A percentile compares a stretch with the other conserved stretches of the same genome.
Conservation (phyloP, 179 eudicot genomes). For the Heliamphora pulchella region DNA sequence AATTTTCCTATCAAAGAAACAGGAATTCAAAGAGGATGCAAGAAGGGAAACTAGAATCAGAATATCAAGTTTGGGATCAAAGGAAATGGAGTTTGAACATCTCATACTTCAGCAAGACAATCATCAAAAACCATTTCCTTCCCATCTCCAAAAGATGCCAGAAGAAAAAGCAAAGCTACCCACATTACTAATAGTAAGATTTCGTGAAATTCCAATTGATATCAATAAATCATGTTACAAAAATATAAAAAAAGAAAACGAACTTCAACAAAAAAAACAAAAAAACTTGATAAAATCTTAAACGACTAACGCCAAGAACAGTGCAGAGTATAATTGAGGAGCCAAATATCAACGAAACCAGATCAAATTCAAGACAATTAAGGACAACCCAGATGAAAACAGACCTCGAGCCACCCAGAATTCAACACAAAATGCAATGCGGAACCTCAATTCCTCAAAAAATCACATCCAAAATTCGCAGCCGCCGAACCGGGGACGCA, state of each 20-base stretch:
- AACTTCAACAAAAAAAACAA: background rate
- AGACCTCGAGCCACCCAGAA: constrained; percentile 1
- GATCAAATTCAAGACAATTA: background rate
- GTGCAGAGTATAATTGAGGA: background rate
- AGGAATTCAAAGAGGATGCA: background rate
- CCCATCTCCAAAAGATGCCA: constrained; percentile 11
- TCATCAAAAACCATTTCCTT: constrained; percentile 12
- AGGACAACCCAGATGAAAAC: constrained; percentile 19
- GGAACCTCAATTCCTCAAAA: background rate
- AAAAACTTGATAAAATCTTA: background rate
- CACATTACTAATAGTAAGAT: background rate
- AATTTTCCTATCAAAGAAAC: background rate
- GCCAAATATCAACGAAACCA: background rate
- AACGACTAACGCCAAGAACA: background rate
- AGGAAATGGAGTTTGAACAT: constrained; percentile 1
- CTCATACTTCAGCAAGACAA: background rate
- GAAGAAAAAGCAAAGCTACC: constrained; percentile 21
- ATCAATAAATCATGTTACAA: background rate
- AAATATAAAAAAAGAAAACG: background rate
- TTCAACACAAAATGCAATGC: background rate
- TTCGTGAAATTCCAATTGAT: background rate
- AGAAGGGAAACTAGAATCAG: background rate
- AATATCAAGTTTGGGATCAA: background rate
- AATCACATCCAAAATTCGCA: background rate
- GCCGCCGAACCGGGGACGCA: background rate